These are phyloP conservation scores for Oenanthe javanica DNA, from an alignment of 140 eudicot genomes.

Conservation along the genomic window DNA sequence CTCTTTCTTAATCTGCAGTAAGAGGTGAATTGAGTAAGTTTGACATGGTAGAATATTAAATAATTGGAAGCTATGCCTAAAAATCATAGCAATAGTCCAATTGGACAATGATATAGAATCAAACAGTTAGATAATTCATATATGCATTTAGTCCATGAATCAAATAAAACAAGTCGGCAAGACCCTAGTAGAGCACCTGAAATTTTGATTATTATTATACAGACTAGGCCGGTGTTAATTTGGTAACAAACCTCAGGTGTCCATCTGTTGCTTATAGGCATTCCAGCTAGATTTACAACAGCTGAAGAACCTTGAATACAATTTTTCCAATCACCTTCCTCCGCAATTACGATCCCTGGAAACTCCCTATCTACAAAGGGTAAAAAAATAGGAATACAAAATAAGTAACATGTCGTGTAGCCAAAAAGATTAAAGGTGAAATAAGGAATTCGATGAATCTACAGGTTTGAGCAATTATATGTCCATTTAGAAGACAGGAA, in stretches of 20 bases:
- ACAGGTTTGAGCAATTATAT: background rate
- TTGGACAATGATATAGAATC: background rate
- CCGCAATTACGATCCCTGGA: constrained; percentile 83
- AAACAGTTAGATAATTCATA: background rate
- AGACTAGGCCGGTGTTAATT: background rate
- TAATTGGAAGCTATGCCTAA: background rate
- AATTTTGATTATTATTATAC: background rate
- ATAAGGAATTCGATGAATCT: background rate
- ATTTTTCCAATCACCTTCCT: constrained; percentile 79
- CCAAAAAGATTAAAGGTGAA: constrained; percentile 9
- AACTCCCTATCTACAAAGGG: constrained; percentile 51
- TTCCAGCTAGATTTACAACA: constrained; percentile 89
- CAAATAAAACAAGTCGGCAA: background rate
- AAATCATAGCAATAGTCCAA: background rate
- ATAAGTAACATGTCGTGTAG: background rate
- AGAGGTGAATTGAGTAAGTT: background rate
- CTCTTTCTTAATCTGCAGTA: constrained; percentile 83
- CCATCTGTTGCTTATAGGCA: constrained; percentile 97
- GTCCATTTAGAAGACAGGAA: background rate
- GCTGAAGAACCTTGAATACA: constrained; percentile 83
- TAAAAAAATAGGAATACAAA: background rate
- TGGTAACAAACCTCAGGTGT: constrained; percentile 65
- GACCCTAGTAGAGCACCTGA: background rate
- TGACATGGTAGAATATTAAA: background rate
- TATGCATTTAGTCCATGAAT: too few relatives aligned